Conservation (phyloP, 768 basidiomycete species). For the Fibroporia radiculosa region DNA sequence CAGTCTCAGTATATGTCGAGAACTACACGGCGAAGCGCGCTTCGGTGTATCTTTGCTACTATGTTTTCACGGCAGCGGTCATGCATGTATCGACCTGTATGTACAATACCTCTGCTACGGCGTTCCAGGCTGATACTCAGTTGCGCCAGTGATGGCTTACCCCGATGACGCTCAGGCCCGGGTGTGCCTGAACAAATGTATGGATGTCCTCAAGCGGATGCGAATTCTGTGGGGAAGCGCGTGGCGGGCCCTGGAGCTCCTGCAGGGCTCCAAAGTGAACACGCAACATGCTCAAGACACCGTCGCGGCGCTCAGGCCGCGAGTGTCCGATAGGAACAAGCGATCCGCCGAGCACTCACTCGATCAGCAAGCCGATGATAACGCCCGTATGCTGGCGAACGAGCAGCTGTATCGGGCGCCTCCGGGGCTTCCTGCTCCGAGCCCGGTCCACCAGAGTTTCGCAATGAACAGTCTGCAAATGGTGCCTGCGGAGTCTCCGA, state of each 20-base stretch:
- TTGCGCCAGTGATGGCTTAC: slow-evolving; percentile 46
- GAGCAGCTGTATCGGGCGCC: slow-evolving; percentile 14
- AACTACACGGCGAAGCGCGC: slow-evolving; percentile 53
- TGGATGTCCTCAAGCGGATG: slow-evolving; percentile 60
- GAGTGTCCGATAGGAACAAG: slow-evolving; percentile 37
- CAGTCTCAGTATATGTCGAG: slow-evolving; percentile 55
- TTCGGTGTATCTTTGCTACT: slow-evolving; percentile 69
- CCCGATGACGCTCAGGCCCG: slow-evolving; percentile 65
- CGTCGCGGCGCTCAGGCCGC: not conserved
- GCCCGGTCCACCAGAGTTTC: slow-evolving; percentile 8
- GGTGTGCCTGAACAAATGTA: slow-evolving; percentile 55
- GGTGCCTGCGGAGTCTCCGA: slow-evolving; percentile 10
- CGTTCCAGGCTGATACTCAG: not conserved
- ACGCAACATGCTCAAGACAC: slow-evolving; percentile 8
- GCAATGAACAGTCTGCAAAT: slow-evolving; percentile 11
- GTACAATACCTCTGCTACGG: slow-evolving; percentile 21
- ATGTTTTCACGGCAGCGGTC: slow-evolving; percentile 71
- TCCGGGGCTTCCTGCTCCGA: slow-evolving; percentile 8
- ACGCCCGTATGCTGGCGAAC: slow-evolving; percentile 6
- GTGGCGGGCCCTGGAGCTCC: slow-evolving; percentile 62
- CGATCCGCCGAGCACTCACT: slow-evolving; percentile 48
- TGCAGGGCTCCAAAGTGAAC: slow-evolving; percentile 52
- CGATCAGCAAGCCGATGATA: slow-evolving; percentile 15
- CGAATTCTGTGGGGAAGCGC: slow-evolving; percentile 71
- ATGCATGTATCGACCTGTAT: slow-evolving; percentile 71